Evolutionary conservation across 768 basidiomycete species (phyloP).

Genomic region (Pleurotus citrinopileatus): DNA sequence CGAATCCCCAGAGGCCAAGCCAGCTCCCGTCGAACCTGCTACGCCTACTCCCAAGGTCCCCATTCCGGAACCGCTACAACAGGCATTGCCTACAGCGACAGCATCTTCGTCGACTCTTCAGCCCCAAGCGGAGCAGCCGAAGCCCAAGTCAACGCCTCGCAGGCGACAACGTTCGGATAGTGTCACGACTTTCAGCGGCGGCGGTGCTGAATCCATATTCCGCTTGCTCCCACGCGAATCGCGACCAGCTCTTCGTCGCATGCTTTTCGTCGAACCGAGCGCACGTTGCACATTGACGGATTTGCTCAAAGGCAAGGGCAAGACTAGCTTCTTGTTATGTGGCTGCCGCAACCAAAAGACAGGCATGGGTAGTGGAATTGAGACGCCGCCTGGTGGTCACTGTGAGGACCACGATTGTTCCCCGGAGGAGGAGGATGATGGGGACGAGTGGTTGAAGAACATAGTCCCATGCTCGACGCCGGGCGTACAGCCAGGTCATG

Average conservation of each 20-base stretch:
- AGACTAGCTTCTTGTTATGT: constrained; percentile 74
- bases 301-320: constrained; percentile 78
- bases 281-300: constrained; percentile 92
- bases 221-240: constrained; percentile 92
- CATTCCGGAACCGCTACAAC: background rate
- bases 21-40: background rate
- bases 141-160: constrained; percentile 13
- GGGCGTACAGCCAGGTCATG: constrained; percentile 49
- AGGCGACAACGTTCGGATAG: constrained; percentile 44
- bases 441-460: constrained; percentile 84
- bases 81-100: background rate
- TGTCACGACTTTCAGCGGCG: constrained; percentile 66
- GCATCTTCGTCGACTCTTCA: background rate
- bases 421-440: constrained; percentile 70
- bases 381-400: constrained; percentile 39
- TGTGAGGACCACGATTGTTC: constrained; percentile 66
- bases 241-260: constrained; percentile 83
- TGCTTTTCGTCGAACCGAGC: constrained; percentile 89
- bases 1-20: background rate
- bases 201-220: constrained; percentile 93
- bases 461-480: constrained; percentile 64
- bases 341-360: constrained; percentile 53
- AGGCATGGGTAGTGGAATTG: constrained; percentile 26
- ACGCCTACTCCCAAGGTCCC: background rate
- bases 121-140: background rate